Percentiles rank a stretch among this genome's conserved stretches.
Conservation (phyloP, 2,329 filamentous ascomycete species). For the Ciborinia camelliae region DNA sequence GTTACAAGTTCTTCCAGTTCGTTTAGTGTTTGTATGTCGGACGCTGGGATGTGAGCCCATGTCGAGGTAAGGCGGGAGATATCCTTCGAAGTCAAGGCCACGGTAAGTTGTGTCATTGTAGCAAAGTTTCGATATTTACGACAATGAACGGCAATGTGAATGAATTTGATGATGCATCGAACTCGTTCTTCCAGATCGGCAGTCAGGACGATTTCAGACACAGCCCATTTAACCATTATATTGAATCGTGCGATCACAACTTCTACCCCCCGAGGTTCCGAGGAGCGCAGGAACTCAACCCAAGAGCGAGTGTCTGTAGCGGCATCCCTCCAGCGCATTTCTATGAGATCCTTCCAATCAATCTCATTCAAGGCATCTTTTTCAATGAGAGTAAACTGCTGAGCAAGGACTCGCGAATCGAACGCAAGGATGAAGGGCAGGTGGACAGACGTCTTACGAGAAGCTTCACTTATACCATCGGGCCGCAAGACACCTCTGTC, state of each 20-base stretch:
- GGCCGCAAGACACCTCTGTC: slow-evolving; percentile 28
- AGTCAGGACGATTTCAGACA: slow-evolving; percentile 76
- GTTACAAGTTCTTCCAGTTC: slow-evolving; percentile 72
- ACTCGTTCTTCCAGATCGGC: slow-evolving; percentile 69
- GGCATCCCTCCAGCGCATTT: slow-evolving; percentile 76
- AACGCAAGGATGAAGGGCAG: slow-evolving; percentile 79
- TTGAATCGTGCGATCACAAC: slow-evolving; percentile 85
- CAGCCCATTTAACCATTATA: slow-evolving; percentile 81
- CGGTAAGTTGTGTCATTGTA: slow-evolving; percentile 75
- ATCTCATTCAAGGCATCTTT: slow-evolving; percentile 84
- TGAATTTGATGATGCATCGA: slow-evolving; percentile 73
- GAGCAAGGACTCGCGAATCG: slow-evolving; percentile 72
- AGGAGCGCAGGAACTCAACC: slow-evolving; percentile 74
- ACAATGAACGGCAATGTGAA: slow-evolving; percentile 76
- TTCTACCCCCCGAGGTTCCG: slow-evolving; percentile 72
- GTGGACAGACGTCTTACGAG: slow-evolving; percentile 46
- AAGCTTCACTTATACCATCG: slow-evolving; percentile 31
- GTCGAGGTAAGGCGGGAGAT: slow-evolving; percentile 65
- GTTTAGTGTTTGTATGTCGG: slow-evolving; percentile 62
- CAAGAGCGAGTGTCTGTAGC: slow-evolving; percentile 67
- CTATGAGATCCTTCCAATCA: slow-evolving; percentile 83
- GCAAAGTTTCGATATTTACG: slow-evolving; percentile 77
- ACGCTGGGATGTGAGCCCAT: slow-evolving; percentile 65
- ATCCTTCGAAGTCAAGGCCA: slow-evolving; percentile 72
- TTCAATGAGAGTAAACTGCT: slow-evolving; percentile 82